Base-by-base conservation (phyloP, 2,329 filamentous ascomycete species). In the Onygenales sp. region DNA sequence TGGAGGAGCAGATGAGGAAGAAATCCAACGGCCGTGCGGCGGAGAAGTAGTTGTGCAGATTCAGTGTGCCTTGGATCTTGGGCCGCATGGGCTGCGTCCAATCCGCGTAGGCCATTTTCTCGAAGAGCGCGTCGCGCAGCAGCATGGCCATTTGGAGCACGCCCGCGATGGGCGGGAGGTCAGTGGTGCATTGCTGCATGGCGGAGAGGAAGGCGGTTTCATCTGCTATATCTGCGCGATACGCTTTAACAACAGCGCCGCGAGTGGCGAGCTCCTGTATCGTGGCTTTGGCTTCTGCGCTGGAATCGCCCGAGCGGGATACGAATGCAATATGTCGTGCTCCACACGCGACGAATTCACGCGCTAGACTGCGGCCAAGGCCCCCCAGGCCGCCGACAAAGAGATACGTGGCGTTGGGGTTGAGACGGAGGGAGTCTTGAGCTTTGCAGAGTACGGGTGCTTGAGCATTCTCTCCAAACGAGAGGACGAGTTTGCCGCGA, bases 1-100 rank as follows among this genome's bases (percentile, higher is more conserved):
- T 42, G 10, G 65, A 67, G 0, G 63, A 65, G 3, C 64, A 57
- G 14, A 61, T 57, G 52, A 65, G 43, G 53, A 68, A 67, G 54
- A 67, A 67, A 49, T 65, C 64, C 3, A 70, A 27, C 21, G 21
- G 21, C 21, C 21, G 21, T 3, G 21, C 4, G 21, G 21, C 21
- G 3, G 21, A 27, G 37, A 40, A 40, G 37, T 11, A 40, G n/a
- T 57, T 40, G 53, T 71, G 65, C 9, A 73, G 58, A 49, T 71
- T 71, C 59, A 63, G 64, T 2, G 65, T 65, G 2, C 67, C 71
- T 10, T 63, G 52, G 5, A 72, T 64, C 54, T 77, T 77, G 1
- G 73, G 68, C 10, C 56, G 56, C 2, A 71, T 59, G 1, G 67
- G 67, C 1, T 56, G 60, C 4, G 61, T 62, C 62, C 67, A 77